Evolutionary conservation across 345 rosid species (phyloP).

Genomic region (Arabidopsis arenosa): DNA sequence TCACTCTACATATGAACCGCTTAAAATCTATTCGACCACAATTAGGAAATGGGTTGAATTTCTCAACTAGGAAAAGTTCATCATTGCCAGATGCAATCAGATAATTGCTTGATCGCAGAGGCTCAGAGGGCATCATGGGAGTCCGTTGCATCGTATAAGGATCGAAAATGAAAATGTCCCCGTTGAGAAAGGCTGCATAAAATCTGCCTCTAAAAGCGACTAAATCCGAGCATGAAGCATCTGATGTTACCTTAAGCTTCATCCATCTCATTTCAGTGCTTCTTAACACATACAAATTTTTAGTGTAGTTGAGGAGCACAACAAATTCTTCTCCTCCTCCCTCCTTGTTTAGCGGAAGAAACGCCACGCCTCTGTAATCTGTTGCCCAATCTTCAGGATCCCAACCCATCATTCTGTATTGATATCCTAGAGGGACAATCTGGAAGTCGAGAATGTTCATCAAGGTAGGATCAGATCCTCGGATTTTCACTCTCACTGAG

Average conservation of each 20-base stretch:
- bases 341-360: too few species aligned
- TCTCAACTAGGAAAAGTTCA: constrained; percentile 29
- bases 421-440: background rate
- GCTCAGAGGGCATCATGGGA: background rate
- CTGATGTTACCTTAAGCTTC: background rate
- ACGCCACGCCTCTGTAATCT: background rate
- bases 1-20: constrained; percentile 2
- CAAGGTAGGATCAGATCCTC: too few species aligned
- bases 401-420: background rate
- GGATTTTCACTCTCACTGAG: too few species aligned
- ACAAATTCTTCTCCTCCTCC: background rate
- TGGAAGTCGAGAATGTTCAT: too few species aligned
- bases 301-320: background rate
- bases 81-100: constrained; percentile 38
- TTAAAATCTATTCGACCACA: background rate
- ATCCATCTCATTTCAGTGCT: constrained; percentile 32
- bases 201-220: constrained; percentile 1
- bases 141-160: constrained; percentile 1
- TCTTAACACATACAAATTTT: background rate
- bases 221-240: background rate
- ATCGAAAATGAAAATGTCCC: background rate
- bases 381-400: background rate
- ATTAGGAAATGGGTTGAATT: background rate
- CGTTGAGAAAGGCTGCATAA: background rate
- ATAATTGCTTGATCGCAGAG: background rate